phyloP scores from a whole-genome alignment of 768 basidiomycete genomes.

The Amanita exitialis region DNA sequence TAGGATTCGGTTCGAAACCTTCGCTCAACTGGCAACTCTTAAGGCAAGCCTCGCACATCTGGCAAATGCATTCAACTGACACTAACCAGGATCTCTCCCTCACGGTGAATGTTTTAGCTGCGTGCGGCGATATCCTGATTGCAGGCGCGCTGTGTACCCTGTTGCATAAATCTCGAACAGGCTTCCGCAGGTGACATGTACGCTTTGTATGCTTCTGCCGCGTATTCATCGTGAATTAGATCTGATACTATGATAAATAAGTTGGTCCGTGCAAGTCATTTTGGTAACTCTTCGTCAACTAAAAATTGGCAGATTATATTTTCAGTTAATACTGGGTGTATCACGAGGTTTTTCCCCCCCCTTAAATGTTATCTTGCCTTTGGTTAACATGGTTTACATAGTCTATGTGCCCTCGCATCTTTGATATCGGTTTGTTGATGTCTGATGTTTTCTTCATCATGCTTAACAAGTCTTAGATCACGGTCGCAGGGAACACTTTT shows the following conservation, averaged over 20 bases:
- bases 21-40: conserved; percentile 20
- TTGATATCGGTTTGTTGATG: conserved; percentile 33
- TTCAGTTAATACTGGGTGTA: conserved; percentile 29
- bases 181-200: conserved; percentile 27
- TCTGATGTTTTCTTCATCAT: not conserved
- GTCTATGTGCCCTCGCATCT: conserved; percentile 45
- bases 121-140: conserved; percentile 34
- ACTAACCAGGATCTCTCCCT: conserved; percentile 24
- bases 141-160: conserved; percentile 27
- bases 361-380: not conserved
- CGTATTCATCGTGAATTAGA: conserved; percentile 13
- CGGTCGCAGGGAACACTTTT: conserved; percentile 35
- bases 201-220: not conserved
- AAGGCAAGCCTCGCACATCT: conserved; percentile 15
- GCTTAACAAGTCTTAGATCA: conserved; percentile 26
- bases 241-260: conserved; percentile 37
- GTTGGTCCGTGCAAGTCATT: conserved; percentile 18
- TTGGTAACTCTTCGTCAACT: not conserved
- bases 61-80: not conserved
- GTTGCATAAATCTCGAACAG: conserved; percentile 33
- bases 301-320: conserved; percentile 26
- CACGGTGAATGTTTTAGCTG: conserved; percentile 31
- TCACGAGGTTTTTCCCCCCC: conserved; percentile 23
- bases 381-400: conserved; percentile 10
- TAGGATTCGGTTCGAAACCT: conserved; percentile 23